A percentile compares a stretch with the other conserved stretches of the same genome.
These are phyloP conservation scores for Filosporella fistucella DNA, from an alignment of 495 filamentous ascomycete species.

Conservation along the genomic window DNA sequence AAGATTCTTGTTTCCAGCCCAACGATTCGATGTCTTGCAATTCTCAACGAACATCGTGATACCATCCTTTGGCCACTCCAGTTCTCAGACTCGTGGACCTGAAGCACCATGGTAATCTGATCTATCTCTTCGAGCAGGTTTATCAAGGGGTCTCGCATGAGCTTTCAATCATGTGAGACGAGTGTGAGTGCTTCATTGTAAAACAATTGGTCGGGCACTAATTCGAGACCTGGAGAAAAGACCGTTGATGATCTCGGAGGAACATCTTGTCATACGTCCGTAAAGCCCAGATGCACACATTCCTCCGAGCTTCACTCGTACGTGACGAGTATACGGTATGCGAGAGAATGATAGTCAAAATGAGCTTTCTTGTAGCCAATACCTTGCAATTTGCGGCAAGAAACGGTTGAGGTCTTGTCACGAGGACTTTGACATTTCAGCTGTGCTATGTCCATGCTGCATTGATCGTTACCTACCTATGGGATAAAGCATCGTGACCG, in stretches of 20 bases:
- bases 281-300: no score
- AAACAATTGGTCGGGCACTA: slow-evolving; percentile 16
- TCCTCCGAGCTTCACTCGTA: neutral
- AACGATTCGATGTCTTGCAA: slow-evolving; percentile 16
- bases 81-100: slow-evolving; percentile 3
- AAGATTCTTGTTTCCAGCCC: slow-evolving; percentile 8
- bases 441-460: neutral
- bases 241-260: slow-evolving; percentile 6
- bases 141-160: slow-evolving; percentile 22
- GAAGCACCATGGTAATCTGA: slow-evolving; percentile 4
- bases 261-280: no score
- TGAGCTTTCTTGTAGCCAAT: slow-evolving; percentile 25
- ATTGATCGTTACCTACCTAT: no score
- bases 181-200: slow-evolving; percentile 14
- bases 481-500: slow-evolving; percentile 3
- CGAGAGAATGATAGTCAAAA: neutral
- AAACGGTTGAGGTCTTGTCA: slow-evolving; percentile 15
- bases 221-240: slow-evolving; percentile 15
- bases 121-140: neutral
- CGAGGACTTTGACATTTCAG: slow-evolving; percentile 7
- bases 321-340: neutral
- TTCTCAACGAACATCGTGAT: slow-evolving; percentile 13
- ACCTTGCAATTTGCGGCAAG: slow-evolving; percentile 12
- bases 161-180: slow-evolving; percentile 23
- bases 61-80: slow-evolving; percentile 5